Evolutionary conservation across 345 rosid genomes (phyloP), one percentile per base, ranked within the genome.

Genomic region (Brassica nigra): DNA sequence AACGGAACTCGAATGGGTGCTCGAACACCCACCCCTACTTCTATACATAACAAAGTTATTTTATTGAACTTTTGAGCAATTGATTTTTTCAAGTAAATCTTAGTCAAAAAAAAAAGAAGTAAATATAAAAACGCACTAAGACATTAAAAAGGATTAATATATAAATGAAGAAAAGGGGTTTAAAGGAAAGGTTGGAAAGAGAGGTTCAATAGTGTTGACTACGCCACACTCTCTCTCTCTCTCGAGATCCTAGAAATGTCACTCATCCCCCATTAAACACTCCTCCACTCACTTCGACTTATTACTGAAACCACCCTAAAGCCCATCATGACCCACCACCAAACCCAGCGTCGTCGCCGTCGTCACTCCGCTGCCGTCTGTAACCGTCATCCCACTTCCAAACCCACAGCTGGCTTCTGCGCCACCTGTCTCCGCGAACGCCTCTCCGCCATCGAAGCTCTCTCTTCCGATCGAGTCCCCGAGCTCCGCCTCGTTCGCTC

Each of bases 351-450:
- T 2, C 84, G 78, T 62, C 84, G 74, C 85, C 91, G 83, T 81
- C 88, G 90, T 29, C 80, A 36, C 70, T 71, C 87, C 72, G 18
- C 18, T 18, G 66, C 85, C 64, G 74, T 66, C 31, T 91, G 94
- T 83, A 85, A 75, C 80, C 94, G 88, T 79, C 96, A 86, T 83
- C 92, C 90, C n/a, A 6, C 91, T 72, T 68, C 86, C 70, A 82
- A 83, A 44, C 86, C 95, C 73, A 69, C 84, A 70, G 78, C 86
- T 16, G 92, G 90, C 44, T 86, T 86, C 75, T 92, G 97, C 55
- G 86, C 94, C 58, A 62, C 89, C 58, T 92, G 96, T 68, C 97
- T 91, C 84, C 83, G 91, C 2, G 94, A 92, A 72, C 96, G 96
- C 62, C 96, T 92, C 76, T 81, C 94, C 76, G 81, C 84, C 52